Conservation (phyloP, 495 filamentous ascomycete species). For the Hyphodiscus hymeniophilus region DNA sequence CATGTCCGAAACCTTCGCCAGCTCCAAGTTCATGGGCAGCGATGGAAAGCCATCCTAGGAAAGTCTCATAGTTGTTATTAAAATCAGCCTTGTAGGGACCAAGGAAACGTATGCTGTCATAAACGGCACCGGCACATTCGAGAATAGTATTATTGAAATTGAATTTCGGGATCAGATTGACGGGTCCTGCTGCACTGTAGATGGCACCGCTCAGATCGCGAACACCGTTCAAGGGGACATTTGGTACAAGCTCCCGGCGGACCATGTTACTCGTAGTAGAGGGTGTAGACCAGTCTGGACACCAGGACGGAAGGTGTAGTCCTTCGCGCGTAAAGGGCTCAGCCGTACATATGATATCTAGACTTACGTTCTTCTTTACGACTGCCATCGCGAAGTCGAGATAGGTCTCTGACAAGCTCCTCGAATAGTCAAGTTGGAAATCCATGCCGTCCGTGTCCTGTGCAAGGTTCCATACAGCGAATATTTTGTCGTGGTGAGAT, state of each 20-base stretch:
- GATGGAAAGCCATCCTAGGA: background rate
- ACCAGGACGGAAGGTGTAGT: background rate
- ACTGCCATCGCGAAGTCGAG: slow-evolving; percentile 1
- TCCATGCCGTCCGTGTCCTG: no score
- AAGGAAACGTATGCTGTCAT: background rate
- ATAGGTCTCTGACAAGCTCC: background rate
- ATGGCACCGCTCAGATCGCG: background rate
- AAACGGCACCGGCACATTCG: background rate
- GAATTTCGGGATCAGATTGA: background rate
- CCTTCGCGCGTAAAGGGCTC: background rate
- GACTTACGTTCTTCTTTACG: background rate
- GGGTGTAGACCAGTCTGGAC: background rate
- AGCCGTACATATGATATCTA: slow-evolving; percentile 5
- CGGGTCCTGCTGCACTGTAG: background rate
- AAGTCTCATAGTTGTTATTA: no score
- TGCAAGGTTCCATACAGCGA: no score
- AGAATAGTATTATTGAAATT: background rate
- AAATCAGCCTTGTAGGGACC: no score
- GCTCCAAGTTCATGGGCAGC: background rate
- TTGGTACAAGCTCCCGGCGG: background rate
- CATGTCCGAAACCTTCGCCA: no score
- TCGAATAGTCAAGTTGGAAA: no score
- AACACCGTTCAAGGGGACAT: background rate
- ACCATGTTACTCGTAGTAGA: background rate
- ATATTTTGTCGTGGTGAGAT: no score